phyloP scores from a whole-genome alignment of 2,329 filamentous ascomycete genomes.

The Arthrobotrys sphaeroides region DNA sequence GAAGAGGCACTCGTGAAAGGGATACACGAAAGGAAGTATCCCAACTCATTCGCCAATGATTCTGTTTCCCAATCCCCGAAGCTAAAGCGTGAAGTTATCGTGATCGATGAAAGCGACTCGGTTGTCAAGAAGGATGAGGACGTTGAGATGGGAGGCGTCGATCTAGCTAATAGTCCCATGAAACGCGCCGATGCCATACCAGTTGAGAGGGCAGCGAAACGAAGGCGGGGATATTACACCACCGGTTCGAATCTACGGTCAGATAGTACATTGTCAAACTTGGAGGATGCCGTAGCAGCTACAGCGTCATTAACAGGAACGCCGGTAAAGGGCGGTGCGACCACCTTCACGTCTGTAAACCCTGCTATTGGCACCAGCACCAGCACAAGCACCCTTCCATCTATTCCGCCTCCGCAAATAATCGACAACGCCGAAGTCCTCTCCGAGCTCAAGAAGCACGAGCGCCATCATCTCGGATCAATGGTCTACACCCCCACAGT shows the following conservation, averaged over 20 bases:
- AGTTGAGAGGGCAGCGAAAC: constrained; percentile 29
- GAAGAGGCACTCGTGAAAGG: constrained; percentile 49
- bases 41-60: constrained; percentile 21
- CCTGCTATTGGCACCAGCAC: background rate
- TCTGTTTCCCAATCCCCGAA: constrained; percentile 38
- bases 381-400: constrained; percentile 7
- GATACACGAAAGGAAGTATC: constrained; percentile 47
- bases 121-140: constrained; percentile 46
- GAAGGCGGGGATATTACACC: constrained; percentile 28
- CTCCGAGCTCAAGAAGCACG: constrained; percentile 54
- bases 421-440: constrained; percentile 57
- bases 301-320: constrained; percentile 21
- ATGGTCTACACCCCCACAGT: constrained; percentile 57
- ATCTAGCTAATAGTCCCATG: constrained; percentile 23
- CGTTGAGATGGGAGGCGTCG: constrained; percentile 47
- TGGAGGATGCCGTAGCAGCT: constrained; percentile 35
- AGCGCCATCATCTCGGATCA: constrained; percentile 57
- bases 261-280: constrained; percentile 42
- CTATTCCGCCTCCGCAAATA: constrained; percentile 57
- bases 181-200: constrained; percentile 29
- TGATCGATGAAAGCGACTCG: constrained; percentile 39
- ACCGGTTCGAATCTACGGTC: constrained; percentile 25
- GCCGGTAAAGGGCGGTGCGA: constrained; percentile 11
- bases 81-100: constrained; percentile 46
- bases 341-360: constrained; percentile 6